Evolutionary conservation across 139 green algal species (phyloP).

Genomic region (Chlorella sp.): DNA sequence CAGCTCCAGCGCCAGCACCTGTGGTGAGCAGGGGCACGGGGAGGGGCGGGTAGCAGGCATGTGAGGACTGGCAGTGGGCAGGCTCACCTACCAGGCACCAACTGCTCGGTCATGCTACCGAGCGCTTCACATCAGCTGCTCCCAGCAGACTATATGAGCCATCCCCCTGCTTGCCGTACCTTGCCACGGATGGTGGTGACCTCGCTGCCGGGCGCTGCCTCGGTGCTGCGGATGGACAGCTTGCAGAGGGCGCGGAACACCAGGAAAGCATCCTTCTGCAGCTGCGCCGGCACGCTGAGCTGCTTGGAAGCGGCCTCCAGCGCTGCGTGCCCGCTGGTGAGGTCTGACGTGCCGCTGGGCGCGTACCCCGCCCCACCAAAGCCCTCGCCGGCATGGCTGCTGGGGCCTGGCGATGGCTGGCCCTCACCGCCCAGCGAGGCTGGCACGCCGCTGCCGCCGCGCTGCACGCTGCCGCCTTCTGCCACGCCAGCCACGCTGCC

Average conservation of each 20-base stretch:
- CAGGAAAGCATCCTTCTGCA: slow-evolving; percentile 95
- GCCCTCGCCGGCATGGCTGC: too few relatives aligned
- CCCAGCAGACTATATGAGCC: too few relatives aligned
- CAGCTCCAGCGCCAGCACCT: slow-evolving; percentile 95
- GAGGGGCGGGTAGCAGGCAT: not conserved
- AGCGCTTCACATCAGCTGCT: too few relatives aligned
- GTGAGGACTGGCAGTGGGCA: too few relatives aligned
- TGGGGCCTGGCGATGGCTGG: too few relatives aligned
- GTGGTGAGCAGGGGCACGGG: not conserved
- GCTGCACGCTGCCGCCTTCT: not conserved
- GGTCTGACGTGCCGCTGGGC: not conserved
- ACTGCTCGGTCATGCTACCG: too few relatives aligned
- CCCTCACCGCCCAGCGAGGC: too few relatives aligned
- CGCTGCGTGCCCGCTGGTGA: not conserved
- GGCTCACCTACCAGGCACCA: not conserved
- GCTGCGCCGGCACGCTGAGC: slow-evolving; percentile 42
- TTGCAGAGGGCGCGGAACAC: slow-evolving; percentile 98
- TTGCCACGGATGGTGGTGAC: slow-evolving; percentile 77
- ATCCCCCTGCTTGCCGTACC: slow-evolving; percentile 11
- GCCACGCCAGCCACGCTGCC: not conserved
- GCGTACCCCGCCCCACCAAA: not conserved
- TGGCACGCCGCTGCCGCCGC: not conserved
- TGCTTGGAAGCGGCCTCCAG: not conserved
- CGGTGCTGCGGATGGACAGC: slow-evolving; percentile 87
- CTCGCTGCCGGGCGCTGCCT: slow-evolving; percentile 67